Conservation (phyloP, 2,329 filamentous ascomycete genomes). For the Colletotrichum paranaense region DNA sequence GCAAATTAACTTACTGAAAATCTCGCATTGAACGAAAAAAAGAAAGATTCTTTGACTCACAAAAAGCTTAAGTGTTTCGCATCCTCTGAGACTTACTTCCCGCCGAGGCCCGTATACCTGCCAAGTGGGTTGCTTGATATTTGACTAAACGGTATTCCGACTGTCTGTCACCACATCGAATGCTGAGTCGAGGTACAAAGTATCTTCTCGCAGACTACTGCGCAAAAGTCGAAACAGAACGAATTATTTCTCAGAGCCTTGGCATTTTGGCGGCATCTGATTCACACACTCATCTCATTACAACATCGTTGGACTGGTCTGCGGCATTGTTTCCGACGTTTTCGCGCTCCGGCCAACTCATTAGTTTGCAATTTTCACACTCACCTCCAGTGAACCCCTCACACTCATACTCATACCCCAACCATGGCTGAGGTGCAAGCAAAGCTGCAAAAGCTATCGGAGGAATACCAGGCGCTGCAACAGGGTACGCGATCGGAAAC, state of each 20-base stretch:
- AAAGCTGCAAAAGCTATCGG: conserved; percentile 82
- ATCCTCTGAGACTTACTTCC: not conserved
- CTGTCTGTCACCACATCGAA: conserved; percentile 26
- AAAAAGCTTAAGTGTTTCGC: not conserved
- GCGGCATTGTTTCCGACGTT: not conserved
- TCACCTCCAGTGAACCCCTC: conserved; percentile 22
- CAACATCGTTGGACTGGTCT: not conserved
- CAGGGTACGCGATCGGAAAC: conserved; percentile 62
- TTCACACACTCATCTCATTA: not conserved
- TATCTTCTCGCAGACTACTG: conserved; percentile 11
- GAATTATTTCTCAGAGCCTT: not conserved
- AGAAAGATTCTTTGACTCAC: too few species aligned
- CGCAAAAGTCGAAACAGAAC: conserved; percentile 8
- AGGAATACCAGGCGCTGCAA: conserved; percentile 89
- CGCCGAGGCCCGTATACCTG: not conserved
- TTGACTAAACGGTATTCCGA: conserved; percentile 5
- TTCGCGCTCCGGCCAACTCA: not conserved
- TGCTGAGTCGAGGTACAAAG: conserved; percentile 17
- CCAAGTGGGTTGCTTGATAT: not conserved
- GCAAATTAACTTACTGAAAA: too few species aligned
- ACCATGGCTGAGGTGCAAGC: conserved; percentile 80
- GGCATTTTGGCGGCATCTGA: not conserved
- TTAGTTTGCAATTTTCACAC: conserved; percentile 3
- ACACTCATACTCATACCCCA: not conserved
- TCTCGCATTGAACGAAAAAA: too few species aligned